Evolutionary conservation across 306 rosid species (phyloP), one percentile per base, ranked within the genome.

Genomic region (Trifolium fragiferum): DNA sequence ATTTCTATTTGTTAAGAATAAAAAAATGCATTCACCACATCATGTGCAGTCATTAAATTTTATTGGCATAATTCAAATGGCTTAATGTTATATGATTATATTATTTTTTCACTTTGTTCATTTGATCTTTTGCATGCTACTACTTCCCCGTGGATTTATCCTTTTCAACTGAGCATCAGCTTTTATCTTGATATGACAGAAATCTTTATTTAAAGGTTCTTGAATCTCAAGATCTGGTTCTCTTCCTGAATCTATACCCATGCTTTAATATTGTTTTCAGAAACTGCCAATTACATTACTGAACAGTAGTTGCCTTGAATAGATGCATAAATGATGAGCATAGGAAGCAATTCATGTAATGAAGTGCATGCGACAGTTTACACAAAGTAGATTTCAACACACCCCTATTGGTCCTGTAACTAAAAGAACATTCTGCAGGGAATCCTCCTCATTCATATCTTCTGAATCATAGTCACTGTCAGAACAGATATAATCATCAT

Each of bases 331-430:
- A 61, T 47, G 72, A 75, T 33, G 15, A 68, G 43, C 71, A 68
- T 8, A 46, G 33, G 55, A 46, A 14, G 61, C 32, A 59, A 75
- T 69, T 58, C 78, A 70, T 50, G 67, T 71, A 66, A 66, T 61
- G n/a, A 78, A 79, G 54, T 19, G 49, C 13, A 40, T n/a, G 78
- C 57, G 9, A 61, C 18, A 65, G 40, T 41, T 82, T 35, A 43
- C 43, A 72, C 64, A 47, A 55, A 55, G 62, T 66, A 76, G 37
- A 66, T 44, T 63, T 73, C 46, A 25, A 79, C 81, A n/a, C 82
- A 94, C 99, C 92, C 99, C 97, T 38, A 78, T 72, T 53, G 96
- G 97, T 53, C 99, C 99, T 0, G 97, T 90, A 82, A 92, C 82
- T 70, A 94, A 81, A 67, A 94, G 93, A 83, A 94, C 97, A 72